phyloP scores from a whole-genome alignment of 305 asterid genomes.

The Fraxinus floribunda region DNA sequence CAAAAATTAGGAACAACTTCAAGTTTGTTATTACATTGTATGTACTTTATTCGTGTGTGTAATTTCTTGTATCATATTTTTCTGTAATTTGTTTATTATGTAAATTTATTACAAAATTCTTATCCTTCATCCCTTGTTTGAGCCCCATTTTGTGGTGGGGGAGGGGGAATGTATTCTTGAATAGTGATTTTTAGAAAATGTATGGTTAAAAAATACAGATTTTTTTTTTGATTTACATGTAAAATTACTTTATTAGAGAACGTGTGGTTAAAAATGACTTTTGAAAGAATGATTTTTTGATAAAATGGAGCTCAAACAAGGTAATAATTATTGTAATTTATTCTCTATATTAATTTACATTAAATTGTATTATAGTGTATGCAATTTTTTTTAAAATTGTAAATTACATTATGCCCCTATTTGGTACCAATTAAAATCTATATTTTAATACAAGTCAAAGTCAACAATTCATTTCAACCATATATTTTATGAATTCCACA shows the following conservation, averaged over 20 bases:
- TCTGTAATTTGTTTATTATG: background rate
- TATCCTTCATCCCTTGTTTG: background rate
- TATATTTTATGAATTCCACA: background rate
- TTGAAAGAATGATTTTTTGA: no score
- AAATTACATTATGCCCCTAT: no score
- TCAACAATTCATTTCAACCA: no score
- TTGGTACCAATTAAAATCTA: background rate
- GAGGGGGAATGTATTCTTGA: background rate
- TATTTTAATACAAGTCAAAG: no score
- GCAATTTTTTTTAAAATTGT: no score
- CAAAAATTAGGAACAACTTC: no score
- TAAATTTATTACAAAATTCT: background rate
- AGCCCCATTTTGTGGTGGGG: background rate
- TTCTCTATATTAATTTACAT: background rate
- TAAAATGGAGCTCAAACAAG: background rate
- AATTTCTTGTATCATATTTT: background rate
- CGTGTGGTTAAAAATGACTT: background rate
- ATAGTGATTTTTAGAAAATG: background rate
- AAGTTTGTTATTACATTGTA: background rate
- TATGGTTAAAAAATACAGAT: background rate
- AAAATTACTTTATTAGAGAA: no score
- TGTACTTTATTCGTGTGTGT: background rate
- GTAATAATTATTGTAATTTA: no score
- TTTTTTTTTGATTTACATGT: no score
- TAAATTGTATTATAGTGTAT: no score